Evolutionary conservation across 768 basidiomycete genomes (phyloP).

Genomic region (Trametes maxima): DNA sequence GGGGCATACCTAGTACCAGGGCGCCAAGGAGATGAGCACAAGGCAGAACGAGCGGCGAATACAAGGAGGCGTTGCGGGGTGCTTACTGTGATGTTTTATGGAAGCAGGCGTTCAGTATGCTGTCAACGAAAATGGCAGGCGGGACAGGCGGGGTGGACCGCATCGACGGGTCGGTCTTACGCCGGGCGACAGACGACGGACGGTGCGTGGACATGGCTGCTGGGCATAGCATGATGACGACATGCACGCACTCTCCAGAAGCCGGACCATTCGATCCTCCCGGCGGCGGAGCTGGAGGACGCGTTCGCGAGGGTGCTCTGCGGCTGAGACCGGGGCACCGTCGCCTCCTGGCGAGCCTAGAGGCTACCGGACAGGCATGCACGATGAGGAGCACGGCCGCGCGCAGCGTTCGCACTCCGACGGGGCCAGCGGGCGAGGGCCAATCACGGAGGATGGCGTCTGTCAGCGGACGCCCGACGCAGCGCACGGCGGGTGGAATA

Average conservation of each 20-base stretch:
- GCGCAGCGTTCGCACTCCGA: constrained; percentile 3
- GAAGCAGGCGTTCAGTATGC: background rate
- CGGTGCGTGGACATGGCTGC: background rate
- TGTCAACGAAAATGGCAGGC: background rate
- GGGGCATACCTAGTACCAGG: too few relatives aligned
- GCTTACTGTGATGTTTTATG: background rate
- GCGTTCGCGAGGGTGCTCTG: background rate
- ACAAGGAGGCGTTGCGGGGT: background rate
- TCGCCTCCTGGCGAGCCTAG: background rate
- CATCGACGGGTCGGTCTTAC: background rate
- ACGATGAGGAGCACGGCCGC: background rate
- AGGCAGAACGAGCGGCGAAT: background rate
- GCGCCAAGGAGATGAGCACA: too few relatives aligned
- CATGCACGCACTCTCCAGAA: background rate
- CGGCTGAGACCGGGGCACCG: constrained; percentile 10
- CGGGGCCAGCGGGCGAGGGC: background rate
- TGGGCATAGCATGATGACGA: constrained; percentile 6
- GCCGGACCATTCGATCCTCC: constrained; percentile 9
- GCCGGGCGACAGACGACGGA: background rate
- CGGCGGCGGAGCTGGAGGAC: background rate
- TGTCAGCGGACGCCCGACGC: background rate
- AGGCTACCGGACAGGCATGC: background rate
- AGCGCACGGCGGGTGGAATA: constrained; percentile 4
- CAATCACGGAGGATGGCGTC: constrained; percentile 7
- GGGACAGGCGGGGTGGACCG: background rate